Conservation (phyloP, 202 grass and related monocot species). For the Sporobolus alterniflorus region DNA sequence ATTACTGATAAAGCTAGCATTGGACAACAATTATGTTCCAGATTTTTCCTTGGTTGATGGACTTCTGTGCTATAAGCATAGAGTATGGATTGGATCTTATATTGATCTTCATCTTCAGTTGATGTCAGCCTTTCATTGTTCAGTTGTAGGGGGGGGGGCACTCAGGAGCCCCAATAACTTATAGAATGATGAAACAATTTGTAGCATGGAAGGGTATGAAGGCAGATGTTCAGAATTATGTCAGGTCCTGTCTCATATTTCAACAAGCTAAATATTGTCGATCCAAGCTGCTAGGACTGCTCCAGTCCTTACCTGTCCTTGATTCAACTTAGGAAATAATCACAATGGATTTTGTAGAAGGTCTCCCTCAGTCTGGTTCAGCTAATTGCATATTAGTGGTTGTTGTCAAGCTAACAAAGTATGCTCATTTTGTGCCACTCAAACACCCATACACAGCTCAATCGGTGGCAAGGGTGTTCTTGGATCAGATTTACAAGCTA, state of each 20-base stretch:
- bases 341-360: background rate
- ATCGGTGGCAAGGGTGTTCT: accelerated
- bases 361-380: background rate
- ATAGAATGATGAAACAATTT: no score
- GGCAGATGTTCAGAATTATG: accelerated
- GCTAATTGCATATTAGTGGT: background rate
- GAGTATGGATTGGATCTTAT: no score
- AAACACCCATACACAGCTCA: background rate
- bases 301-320: background rate
- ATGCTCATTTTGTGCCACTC: background rate
- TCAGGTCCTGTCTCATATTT: background rate
- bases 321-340: background rate
- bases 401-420: background rate
- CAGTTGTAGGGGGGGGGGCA: no score
- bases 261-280: background rate
- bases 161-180: no score
- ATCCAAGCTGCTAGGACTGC: background rate
- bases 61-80: no score
- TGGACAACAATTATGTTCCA: no score
- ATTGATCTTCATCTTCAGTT: no score
- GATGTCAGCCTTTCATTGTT: no score
- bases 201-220: no score
- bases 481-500: background rate
- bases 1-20: no score
- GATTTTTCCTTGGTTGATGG: no score